These are phyloP conservation scores for Pleurotus salmoneostramineus DNA, from an alignment of 768 basidiomycete species.

Conservation along the genomic window DNA sequence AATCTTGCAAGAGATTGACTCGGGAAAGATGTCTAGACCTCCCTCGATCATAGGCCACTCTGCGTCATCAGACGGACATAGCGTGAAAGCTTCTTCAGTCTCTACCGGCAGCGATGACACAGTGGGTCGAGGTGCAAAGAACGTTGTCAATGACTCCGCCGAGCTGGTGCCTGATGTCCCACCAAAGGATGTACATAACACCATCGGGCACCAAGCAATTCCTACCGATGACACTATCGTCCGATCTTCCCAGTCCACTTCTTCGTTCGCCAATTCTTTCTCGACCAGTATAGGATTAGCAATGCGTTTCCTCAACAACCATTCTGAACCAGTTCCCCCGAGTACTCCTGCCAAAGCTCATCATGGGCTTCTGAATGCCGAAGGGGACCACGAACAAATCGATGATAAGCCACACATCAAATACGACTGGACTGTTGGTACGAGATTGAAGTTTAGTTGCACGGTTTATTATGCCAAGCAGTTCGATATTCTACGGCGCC, in stretches of 20 bases:
- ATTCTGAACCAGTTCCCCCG: constrained; percentile 26
- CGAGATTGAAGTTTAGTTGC: constrained; percentile 71
- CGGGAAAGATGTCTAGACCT: constrained; percentile 22
- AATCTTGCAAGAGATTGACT: constrained; percentile 41
- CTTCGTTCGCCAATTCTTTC: constrained; percentile 41
- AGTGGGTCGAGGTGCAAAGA: constrained; percentile 16
- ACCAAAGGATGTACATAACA: constrained; percentile 16
- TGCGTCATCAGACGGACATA: constrained; percentile 17
- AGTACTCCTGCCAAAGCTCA: constrained; percentile 37
- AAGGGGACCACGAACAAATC: constrained; percentile 30
- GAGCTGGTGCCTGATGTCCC: constrained; percentile 22
- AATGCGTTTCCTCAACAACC: constrained; percentile 53
- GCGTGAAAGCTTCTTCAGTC: constrained; percentile 35
- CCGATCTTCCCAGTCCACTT: constrained; percentile 18
- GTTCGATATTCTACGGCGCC: constrained; percentile 61
- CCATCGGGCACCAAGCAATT: neutral
- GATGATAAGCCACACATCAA: constrained; percentile 81
- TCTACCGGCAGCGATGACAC: constrained; percentile 37
- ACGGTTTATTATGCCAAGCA: constrained; percentile 82
- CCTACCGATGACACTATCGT: neutral
- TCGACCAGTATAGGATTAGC: constrained; percentile 54
- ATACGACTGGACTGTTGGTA: constrained; percentile 77
- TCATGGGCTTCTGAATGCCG: constrained; percentile 44
- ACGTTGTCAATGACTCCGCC: neutral
- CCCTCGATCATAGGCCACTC: constrained; percentile 18